phyloP scores from a whole-genome alignment of 805 yeast species.

The Cyberlindnera mississippiensis region DNA sequence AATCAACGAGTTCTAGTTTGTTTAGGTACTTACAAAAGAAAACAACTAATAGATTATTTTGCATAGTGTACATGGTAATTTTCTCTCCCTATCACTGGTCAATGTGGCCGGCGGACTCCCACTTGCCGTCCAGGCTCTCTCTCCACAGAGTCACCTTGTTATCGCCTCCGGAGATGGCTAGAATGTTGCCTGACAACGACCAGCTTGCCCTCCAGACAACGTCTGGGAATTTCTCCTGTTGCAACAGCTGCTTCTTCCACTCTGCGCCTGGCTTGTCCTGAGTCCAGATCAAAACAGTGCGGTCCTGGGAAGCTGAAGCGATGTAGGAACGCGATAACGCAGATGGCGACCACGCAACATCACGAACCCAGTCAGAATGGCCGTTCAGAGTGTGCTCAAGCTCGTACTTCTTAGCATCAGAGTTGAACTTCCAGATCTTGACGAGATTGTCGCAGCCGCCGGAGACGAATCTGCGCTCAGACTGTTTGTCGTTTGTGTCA shows the following conservation, averaged over 20 bases:
- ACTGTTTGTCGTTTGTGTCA: slow-evolving; percentile 32
- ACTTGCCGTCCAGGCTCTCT: slow-evolving; percentile 84
- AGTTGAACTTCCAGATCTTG: slow-evolving; percentile 79
- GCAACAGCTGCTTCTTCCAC: slow-evolving; percentile 80
- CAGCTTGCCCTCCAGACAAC: slow-evolving; percentile 98
- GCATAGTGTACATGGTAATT: too few species aligned
- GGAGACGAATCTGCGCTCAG: slow-evolving; percentile 75
- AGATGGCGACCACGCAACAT: slow-evolving; percentile 97
- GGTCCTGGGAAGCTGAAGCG: slow-evolving; percentile 96
- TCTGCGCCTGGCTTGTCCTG: slow-evolving; percentile 60
- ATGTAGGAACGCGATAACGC: slow-evolving; percentile 81
- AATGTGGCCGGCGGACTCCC: slow-evolving; percentile 98
- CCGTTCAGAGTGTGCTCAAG: slow-evolving; percentile 80
- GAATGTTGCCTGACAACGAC: slow-evolving; percentile 92
- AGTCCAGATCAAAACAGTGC: slow-evolving; percentile 93
- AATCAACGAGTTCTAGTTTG: slow-evolving; percentile 35
- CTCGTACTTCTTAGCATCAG: slow-evolving; percentile 51
- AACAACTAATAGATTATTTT: too few species aligned
- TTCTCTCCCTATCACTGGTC: slow-evolving; percentile 47
- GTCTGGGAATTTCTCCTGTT: slow-evolving; percentile 85
- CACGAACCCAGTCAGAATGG: slow-evolving; percentile 98
- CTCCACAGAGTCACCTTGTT: slow-evolving; percentile 96
- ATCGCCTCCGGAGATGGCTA: slow-evolving; percentile 96
- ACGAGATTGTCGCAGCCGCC: slow-evolving; percentile 96
- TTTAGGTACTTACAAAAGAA: too few species aligned